phyloP scores from a whole-genome alignment of 192 early-diverging fungal genomes.

The Diversispora eburnea region DNA sequence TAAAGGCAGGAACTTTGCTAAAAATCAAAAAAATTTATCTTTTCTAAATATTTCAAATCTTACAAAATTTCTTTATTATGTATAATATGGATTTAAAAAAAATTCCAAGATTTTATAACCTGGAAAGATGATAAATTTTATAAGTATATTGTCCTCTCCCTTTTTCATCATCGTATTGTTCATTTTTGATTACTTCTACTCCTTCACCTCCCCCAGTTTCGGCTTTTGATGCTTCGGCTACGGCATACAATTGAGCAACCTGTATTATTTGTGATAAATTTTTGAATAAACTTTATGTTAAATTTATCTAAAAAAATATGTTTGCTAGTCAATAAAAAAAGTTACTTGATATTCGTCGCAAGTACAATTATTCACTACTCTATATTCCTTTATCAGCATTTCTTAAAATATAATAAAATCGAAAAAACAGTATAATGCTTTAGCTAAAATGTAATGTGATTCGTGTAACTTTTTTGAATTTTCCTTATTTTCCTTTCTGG shows the following conservation, averaged over 20 bases:
- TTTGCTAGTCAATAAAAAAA: constrained; percentile 6
- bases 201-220: constrained; percentile 80
- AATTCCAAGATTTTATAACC: constrained; percentile 1
- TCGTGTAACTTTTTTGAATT: too few relatives aligned
- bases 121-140: constrained; percentile 64
- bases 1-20: constrained; percentile 58
- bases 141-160: constrained; percentile 78
- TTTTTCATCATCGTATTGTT: constrained; percentile 69
- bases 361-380: constrained; percentile 74
- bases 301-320: constrained; percentile 16
- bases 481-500: too few relatives aligned
- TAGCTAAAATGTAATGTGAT: too few relatives aligned
- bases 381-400: constrained; percentile 74
- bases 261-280: neutral
- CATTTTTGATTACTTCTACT: constrained; percentile 73
- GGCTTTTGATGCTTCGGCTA: constrained; percentile 71
- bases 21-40: constrained; percentile 17
- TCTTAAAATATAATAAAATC: constrained; percentile 10
- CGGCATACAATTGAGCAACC: constrained; percentile 71
- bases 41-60: too few relatives aligned
- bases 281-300: neutral
- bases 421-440: too few relatives aligned
- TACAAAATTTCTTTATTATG: neutral
- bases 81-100: neutral
- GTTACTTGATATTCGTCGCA: constrained; percentile 65